Evolutionary conservation across 139 green algal species (phyloP).

Genomic region (Coccomyxa sp.): DNA sequence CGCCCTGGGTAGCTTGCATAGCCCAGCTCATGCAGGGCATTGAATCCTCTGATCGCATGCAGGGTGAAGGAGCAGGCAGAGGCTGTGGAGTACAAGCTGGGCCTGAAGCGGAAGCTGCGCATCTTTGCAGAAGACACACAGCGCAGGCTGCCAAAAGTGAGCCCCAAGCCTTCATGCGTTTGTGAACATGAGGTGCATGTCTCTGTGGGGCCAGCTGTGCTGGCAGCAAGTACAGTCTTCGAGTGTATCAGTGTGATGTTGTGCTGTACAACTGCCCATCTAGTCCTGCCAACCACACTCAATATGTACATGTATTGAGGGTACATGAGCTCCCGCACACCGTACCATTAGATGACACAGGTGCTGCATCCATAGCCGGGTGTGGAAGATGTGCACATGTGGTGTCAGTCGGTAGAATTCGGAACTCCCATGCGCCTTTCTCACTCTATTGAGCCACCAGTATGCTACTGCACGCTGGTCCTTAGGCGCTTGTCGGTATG

Average conservation of each 20-base stretch:
- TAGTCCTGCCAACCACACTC: too few species aligned
- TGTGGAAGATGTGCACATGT: too few species aligned
- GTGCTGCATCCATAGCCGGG: not conserved
- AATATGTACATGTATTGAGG: too few species aligned
- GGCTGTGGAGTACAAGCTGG: not conserved
- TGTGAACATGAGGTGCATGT: not conserved
- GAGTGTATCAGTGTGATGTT: too few species aligned
- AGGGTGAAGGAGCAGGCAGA: conserved; percentile 2
- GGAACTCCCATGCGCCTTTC: too few species aligned
- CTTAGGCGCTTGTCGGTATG: not conserved
- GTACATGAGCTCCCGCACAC: too few species aligned
- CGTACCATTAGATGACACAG: too few species aligned
- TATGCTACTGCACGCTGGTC: not conserved
- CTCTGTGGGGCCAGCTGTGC: too few species aligned
- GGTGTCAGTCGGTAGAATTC: too few species aligned
- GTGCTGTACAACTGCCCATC: too few species aligned
- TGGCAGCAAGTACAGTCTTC: too few species aligned
- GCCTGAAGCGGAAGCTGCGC: not conserved
- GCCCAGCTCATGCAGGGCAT: not conserved
- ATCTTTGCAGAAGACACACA: not conserved
- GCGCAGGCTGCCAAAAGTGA: not conserved
- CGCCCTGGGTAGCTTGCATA: too few species aligned
- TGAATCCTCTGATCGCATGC: not conserved
- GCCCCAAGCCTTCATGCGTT: not conserved
- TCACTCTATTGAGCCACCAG: not conserved